These are phyloP conservation scores for Aspergillus eucalypticola DNA, from an alignment of 2,329 filamentous ascomycete genomes.

Conservation along the genomic window DNA sequence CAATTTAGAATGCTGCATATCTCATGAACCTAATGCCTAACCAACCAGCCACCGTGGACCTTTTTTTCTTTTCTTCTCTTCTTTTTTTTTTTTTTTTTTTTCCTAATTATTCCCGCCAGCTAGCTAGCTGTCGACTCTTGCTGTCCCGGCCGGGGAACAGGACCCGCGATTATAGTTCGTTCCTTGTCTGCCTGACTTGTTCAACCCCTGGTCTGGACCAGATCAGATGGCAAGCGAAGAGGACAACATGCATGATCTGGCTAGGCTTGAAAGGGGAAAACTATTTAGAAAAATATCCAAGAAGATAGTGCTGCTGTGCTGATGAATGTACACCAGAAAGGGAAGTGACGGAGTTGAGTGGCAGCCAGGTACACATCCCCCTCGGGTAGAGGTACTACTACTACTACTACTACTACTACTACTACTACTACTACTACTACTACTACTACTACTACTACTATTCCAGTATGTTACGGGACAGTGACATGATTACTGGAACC, in stretches of 20 bases:
- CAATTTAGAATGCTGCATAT: conserved; percentile 14
- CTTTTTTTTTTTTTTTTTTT: not conserved
- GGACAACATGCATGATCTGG: not conserved
- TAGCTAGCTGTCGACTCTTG: conserved; percentile 3
- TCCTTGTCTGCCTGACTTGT: conserved; percentile 4
- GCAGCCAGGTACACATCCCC: too few relatives aligned
- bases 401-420: too few relatives aligned
- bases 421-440: too few relatives aligned
- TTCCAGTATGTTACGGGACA: too few relatives aligned
- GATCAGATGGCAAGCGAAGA: conserved; percentile 1
- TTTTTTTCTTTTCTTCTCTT: not conserved
- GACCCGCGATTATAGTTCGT: not conserved
- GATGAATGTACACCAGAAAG: too few relatives aligned
- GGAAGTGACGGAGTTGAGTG: too few relatives aligned
- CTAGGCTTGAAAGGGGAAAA: not conserved
- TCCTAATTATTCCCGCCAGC: not conserved
- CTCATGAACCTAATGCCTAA: conserved; percentile 16
- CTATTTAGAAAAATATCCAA: too few relatives aligned
- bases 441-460: too few relatives aligned
- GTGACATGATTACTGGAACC: too few relatives aligned
- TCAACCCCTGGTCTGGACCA: conserved; percentile 8
- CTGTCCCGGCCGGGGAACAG: not conserved
- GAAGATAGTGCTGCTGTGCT: too few relatives aligned
- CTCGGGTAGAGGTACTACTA: too few relatives aligned
- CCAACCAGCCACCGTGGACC: conserved; percentile 6